These are phyloP conservation scores for Taphrina flavorubra DNA, from an alignment of 1,139 yeast genomes.

Conservation along the genomic window DNA sequence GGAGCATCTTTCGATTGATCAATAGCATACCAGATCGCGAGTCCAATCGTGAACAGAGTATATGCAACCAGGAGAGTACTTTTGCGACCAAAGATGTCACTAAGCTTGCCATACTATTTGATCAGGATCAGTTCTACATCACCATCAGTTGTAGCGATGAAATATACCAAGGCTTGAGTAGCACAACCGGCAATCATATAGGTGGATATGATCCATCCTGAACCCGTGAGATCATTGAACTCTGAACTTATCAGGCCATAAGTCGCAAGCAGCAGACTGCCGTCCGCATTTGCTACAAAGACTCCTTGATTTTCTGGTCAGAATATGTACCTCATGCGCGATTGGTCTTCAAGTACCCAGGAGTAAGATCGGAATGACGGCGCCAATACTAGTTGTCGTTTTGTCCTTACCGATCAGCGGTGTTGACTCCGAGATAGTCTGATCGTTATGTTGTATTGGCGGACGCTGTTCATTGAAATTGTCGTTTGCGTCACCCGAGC, in stretches of 20 bases:
- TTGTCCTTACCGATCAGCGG: not conserved
- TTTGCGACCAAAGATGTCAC: slow-evolving; percentile 68
- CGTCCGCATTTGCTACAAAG: slow-evolving; percentile 34
- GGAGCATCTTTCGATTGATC: not conserved
- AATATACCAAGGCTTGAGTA: slow-evolving; percentile 50
- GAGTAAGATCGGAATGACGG: slow-evolving; percentile 8
- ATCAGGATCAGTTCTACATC: not conserved
- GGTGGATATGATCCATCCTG: slow-evolving; percentile 17
- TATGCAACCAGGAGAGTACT: slow-evolving; percentile 59
- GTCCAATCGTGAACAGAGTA: slow-evolving; percentile 58
- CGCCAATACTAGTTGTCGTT: not conserved
- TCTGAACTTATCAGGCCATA: slow-evolving; percentile 16
- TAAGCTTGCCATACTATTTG: slow-evolving; percentile 61
- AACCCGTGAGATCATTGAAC: slow-evolving; percentile 2
- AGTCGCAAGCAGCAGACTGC: slow-evolving; percentile 28
- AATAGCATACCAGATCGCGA: slow-evolving; percentile 3
- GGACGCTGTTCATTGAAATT: too few relatives aligned
- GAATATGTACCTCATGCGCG: too few relatives aligned
- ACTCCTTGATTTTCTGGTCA: not conserved
- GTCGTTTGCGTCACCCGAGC: not conserved
- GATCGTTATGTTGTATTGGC: not conserved
- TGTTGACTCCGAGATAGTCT: not conserved
- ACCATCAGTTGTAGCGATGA: not conserved
- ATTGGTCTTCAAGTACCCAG: not conserved
- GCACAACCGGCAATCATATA: slow-evolving; percentile 26